Base-by-base conservation (phyloP, 331 rosid species). In the Prunus yedoensis region DNA sequence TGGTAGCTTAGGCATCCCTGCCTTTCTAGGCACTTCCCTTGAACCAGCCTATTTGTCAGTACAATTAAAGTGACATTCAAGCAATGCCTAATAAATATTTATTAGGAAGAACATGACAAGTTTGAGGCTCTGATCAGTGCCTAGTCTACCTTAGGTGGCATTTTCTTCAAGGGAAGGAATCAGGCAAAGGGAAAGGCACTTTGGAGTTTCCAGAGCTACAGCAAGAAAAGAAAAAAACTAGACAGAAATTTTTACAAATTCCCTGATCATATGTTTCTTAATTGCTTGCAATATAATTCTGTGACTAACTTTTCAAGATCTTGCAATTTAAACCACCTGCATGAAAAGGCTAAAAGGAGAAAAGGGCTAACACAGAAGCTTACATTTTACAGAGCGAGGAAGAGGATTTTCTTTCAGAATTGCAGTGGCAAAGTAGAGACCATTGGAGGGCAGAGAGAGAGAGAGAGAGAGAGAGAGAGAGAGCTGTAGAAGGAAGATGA, bases 141-240 rank as follows among this genome's bases (percentile, higher is more conserved):
- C 27, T 56, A 56, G 11, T 25, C 56, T 68, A 38, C 35, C 38
- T 23, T 56, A 3, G 52, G 52, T 62, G 46, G 15, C 62, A 57
- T 62, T 18, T 62, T 30, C 68, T 62, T 32, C 68, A 30, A 64
- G 50, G 6, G 30, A 57, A 20, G 17, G 38, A 66, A 45, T 21
- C 54, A 66, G 45, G 2, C 60, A 69, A 69, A 69, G 74, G 45
- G 60, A 69, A 50, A 69, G 43, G 74, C 27, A 32, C 52, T 47
- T 47, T 47, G 15, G 43, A 38, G 43, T 38, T 38, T 38, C 43
- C 9, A 38, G 43, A 38, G 43, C 52, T 15, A 5, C 52, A 49
- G 52, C 52, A 49, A 49, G 52, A 49, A 49, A 14, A 60, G 2
- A 10, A 57, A 10, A 52, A 57, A 57, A 57, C 11, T 10, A 57